Percentiles rank a stretch among this genome's conserved stretches.
These are phyloP conservation scores for Climacium dendroides DNA, from an alignment of 225 moss, liverwort and hornwort genomes.

Conservation along the genomic window DNA sequence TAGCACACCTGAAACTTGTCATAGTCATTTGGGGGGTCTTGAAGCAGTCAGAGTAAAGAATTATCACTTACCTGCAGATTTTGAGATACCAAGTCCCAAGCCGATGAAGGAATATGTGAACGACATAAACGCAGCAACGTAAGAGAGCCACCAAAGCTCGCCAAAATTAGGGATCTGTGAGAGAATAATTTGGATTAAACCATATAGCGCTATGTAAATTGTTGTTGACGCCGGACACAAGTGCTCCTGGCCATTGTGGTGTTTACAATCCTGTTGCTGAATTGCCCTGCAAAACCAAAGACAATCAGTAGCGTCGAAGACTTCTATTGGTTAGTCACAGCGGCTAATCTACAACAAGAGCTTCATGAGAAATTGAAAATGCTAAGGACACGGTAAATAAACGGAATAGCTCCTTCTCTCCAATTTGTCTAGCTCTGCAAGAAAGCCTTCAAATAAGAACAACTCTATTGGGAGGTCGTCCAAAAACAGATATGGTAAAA, in stretches of 20 bases:
- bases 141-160: conserved; percentile 85
- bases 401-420: not conserved
- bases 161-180: conserved; percentile 82
- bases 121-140: conserved; percentile 70
- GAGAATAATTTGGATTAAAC: conserved; percentile 46
- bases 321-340: not conserved
- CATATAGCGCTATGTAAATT: conserved; percentile 45
- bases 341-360: not conserved
- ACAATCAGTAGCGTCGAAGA: not conserved
- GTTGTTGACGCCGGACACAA: conserved; percentile 44
- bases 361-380: not conserved
- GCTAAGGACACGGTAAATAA: not conserved
- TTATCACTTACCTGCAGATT: conserved; percentile 19
- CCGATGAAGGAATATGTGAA: conserved; percentile 64
- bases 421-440: not conserved
- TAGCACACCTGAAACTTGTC: not conserved
- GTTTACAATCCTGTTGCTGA: conserved; percentile 41
- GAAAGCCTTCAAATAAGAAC: not conserved
- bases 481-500: not conserved
- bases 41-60: not conserved
- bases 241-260: not conserved
- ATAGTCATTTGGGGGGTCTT: not conserved
- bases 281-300: conserved; percentile 45
- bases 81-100: conserved; percentile 62
- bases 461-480: not conserved